These are phyloP conservation scores for Paramecium sexaurelia DNA, from an alignment of 73 alveolate genomes.

Conservation along the genomic window DNA sequence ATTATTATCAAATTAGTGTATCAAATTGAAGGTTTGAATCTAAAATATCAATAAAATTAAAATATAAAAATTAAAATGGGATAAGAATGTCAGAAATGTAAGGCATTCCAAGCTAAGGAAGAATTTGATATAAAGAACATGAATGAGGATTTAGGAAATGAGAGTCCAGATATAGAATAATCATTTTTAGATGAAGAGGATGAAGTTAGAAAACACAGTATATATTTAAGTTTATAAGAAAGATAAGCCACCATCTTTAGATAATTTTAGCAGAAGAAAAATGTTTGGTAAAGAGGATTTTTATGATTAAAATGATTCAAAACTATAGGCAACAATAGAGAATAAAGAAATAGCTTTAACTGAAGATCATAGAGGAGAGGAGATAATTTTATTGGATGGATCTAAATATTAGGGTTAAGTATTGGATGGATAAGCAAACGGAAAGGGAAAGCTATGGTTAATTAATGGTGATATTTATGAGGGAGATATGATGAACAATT, in stretches of 20 bases:
- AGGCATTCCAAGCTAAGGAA: not conserved
- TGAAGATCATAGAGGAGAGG: conserved; percentile 28
- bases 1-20: not conserved
- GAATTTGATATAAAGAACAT: not conserved
- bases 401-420: conserved; percentile 78
- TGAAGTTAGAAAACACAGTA: conserved; percentile 13
- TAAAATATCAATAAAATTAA: not conserved
- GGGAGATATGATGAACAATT: conserved; percentile 73
- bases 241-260: not conserved
- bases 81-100: conserved; percentile 8
- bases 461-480: conserved; percentile 78
- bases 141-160: not conserved
- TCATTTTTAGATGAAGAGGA: conserved; percentile 1
- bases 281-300: not conserved
- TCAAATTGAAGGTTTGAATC: not conserved
- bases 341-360: not conserved
- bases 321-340: not conserved
- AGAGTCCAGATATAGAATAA: not conserved
- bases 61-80: not conserved
- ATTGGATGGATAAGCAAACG: conserved; percentile 77
- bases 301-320: not conserved
- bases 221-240: not conserved
- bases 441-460: conserved; percentile 78
- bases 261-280: not conserved
- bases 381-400: conserved; percentile 64